Conservation (phyloP, 345 rosid genomes). For the Streptanthus diversifolius region DNA sequence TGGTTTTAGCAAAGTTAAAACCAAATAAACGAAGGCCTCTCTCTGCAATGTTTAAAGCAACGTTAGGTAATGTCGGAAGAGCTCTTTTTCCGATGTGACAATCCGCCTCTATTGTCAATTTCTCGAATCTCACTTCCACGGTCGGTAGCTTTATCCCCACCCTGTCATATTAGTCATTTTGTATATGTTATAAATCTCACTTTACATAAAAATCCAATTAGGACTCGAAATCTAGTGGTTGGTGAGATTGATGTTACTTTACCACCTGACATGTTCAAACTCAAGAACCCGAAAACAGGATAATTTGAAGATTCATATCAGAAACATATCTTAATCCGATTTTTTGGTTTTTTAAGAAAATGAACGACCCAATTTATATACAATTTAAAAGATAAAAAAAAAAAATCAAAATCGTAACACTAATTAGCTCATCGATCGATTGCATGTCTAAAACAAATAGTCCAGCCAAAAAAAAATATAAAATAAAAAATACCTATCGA, state of each 20-base stretch:
- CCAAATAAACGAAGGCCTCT: constrained; percentile 57
- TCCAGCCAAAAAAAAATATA: neutral
- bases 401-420: neutral
- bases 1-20: constrained; percentile 48
- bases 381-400: neutral
- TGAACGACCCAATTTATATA: neutral
- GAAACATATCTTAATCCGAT: neutral
- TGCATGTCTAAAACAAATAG: neutral
- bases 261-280: neutral
- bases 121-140: constrained; percentile 76
- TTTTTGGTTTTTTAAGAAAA: neutral
- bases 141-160: constrained; percentile 79
- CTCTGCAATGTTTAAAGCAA: constrained; percentile 59
- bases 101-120: constrained; percentile 66
- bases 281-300: neutral
- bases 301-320: neutral
- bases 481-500: constrained; percentile 50
- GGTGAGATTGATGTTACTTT: neutral
- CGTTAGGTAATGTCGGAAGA: constrained; percentile 79
- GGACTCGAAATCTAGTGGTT: neutral
- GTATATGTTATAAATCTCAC: neutral
- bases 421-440: neutral
- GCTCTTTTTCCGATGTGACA: constrained; percentile 86
- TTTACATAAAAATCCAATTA: neutral
- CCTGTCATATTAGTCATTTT: constrained; percentile 37